Base-by-base conservation (phyloP, 2,329 filamentous ascomycete genomes). In the Monosporascus sp. region DNA sequence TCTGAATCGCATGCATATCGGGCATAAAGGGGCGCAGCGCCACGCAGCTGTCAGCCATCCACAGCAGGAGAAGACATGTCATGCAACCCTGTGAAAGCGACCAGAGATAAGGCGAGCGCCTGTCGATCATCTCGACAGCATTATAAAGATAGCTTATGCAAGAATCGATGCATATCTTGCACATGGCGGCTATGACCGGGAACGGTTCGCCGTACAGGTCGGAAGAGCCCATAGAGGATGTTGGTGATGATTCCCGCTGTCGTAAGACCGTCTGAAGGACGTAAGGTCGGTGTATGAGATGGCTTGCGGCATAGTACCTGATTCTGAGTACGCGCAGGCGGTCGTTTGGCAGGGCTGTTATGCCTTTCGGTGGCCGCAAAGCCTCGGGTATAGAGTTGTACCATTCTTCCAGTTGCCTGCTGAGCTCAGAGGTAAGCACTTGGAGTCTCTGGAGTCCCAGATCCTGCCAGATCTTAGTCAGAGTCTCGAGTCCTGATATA, bases 221-320 rank as follows among this genome's bases (percentile, higher is more conserved):
- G 4, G 62, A 55, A 25, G 55, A 57, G 2, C 54, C 50, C 15
- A 58, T 35, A 2, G 60, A 54, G 2, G 63, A 57, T 18, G 52
- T 53, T 7, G 57, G 45, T 4, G 64, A 65, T 50, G 58, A 51
- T 24, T 61, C 61, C 27, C 58, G 57, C 35, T 61, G 62, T 49
- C 64, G 62, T 17, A 55, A 53, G 8, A 65, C 62, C 7, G 65
- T 57, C 31, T 59, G 61, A 11, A 71, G 60, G 3, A 72, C 58
- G 57, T 87, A 83, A 1, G 85, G 86, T 27, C 86, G 78, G 62
- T 88, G 78, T 54, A 88, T 87, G 60, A 90, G 81, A 59, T 89
- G 88, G 20, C 78, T 76, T 1, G 83, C 86, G 52, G 85, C 86
- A 61, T 87, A 89, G 64, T 89, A 90, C 62, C 89, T 88, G 5